Percentiles rank a stretch among this genome's conserved stretches.
Conservation (phyloP, 1,139 yeast species). For the Blastobotrys petasosporus region DNA sequence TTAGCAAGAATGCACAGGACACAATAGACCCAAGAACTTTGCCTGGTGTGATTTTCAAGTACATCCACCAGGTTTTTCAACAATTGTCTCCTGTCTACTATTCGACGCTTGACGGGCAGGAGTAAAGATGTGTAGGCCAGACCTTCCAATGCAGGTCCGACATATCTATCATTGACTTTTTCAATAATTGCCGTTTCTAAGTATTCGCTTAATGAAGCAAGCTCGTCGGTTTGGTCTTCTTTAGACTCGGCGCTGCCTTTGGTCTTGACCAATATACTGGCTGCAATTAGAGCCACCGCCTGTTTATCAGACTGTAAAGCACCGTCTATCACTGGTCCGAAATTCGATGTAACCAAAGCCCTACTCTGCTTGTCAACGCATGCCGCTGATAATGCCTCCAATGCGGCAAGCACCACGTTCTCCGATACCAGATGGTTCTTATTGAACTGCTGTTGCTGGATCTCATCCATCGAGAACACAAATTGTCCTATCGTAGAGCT, state of each 20-base stretch:
- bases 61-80: constrained; percentile 20
- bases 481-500: constrained; percentile 22
- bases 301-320: constrained; percentile 23
- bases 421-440: constrained; percentile 19
- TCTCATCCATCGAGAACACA: constrained; percentile 20
- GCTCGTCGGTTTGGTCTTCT: constrained; percentile 19
- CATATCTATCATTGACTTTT: constrained; percentile 8
- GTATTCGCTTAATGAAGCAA: constrained; percentile 27
- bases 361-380: constrained; percentile 33
- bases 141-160: constrained; percentile 34
- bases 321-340: constrained; percentile 23
- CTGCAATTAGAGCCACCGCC: constrained; percentile 30
- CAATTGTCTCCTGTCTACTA: constrained; percentile 20
- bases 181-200: constrained; percentile 28
- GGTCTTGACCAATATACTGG: constrained; percentile 33
- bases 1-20: constrained; percentile 30
- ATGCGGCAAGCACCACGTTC: constrained; percentile 24
- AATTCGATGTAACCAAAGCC: constrained; percentile 27
- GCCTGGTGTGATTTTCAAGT: constrained; percentile 11
- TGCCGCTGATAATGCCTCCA: constrained; percentile 33
- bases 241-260: constrained; percentile 26
- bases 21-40: constrained; percentile 30
- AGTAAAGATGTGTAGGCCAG: constrained; percentile 35
- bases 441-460: constrained; percentile 22
- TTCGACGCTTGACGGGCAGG: constrained; percentile 28